Evolutionary conservation across 2,329 filamentous ascomycete genomes (phyloP).

Genomic region (Fusarium sp.): DNA sequence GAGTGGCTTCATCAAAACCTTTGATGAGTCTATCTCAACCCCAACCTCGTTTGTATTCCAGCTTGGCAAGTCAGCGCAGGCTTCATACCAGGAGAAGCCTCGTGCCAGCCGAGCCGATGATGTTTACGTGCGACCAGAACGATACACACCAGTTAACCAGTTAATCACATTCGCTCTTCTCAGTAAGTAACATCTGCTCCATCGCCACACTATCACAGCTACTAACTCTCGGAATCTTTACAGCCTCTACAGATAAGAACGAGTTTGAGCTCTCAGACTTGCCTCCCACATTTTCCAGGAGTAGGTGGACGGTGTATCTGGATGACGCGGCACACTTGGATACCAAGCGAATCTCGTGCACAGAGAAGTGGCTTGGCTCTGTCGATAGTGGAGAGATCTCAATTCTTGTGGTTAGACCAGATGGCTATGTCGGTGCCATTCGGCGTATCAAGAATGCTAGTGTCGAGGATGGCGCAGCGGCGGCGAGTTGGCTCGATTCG

Average conservation of each 20-base stretch:
- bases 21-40: constrained; percentile 66
- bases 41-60: constrained; percentile 67
- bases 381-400: constrained; percentile 67
- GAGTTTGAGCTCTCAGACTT: constrained; percentile 74
- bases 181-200: constrained; percentile 58
- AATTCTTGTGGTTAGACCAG: constrained; percentile 75
- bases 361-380: constrained; percentile 75
- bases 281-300: constrained; percentile 69
- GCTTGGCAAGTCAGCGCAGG: constrained; percentile 66
- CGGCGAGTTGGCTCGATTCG: constrained; percentile 64
- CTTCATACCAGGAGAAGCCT: constrained; percentile 71
- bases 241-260: constrained; percentile 70
- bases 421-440: constrained; percentile 79
- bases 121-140: constrained; percentile 73
- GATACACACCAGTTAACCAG: constrained; percentile 75
- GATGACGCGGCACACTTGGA: constrained; percentile 71
- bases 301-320: constrained; percentile 77
- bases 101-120: constrained; percentile 69
- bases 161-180: constrained; percentile 77
- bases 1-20: constrained; percentile 66
- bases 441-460: constrained; percentile 62
- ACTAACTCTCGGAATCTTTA: constrained; percentile 17
- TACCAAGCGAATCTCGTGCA: constrained; percentile 64
- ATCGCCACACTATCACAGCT: background rate
- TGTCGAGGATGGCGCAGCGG: constrained; percentile 61